Evolutionary conservation across 371 early-diverging fungal species (phyloP).

Genomic region (Mucor lusitanicus): DNA sequence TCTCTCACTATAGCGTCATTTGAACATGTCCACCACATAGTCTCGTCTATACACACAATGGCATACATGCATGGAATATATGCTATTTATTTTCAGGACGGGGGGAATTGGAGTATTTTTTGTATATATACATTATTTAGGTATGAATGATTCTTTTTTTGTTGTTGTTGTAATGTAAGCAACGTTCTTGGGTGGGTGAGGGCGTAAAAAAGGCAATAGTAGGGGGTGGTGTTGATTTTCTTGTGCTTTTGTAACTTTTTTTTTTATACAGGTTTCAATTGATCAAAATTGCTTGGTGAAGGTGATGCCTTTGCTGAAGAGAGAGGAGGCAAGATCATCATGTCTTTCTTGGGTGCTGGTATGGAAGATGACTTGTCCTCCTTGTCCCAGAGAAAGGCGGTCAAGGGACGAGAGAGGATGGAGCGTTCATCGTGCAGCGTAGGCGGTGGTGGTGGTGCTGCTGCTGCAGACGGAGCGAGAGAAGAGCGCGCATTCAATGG

Average conservation of each 20-base stretch:
- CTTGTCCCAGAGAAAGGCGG: slow-evolving; percentile 40
- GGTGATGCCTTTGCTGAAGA: slow-evolving; percentile 2
- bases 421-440: background rate
- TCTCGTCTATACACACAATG: too few species aligned
- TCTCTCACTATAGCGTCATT: too few species aligned
- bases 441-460: background rate
- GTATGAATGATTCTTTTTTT: too few species aligned
- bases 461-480: background rate
- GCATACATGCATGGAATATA: too few species aligned
- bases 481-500: background rate
- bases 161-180: too few species aligned
- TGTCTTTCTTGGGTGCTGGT: slow-evolving; percentile 11
- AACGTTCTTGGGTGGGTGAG: too few species aligned
- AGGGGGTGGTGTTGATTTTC: too few species aligned
- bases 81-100: too few species aligned
- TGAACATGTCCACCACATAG: too few species aligned
- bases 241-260: background rate
- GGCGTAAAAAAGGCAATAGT: too few species aligned
- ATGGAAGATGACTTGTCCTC: slow-evolving; percentile 13
- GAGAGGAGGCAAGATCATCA: slow-evolving; percentile 25
- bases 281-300: background rate
- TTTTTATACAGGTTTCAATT: slow-evolving; percentile 6
- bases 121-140: too few species aligned
- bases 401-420: slow-evolving; percentile 37
- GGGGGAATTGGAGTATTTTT: too few species aligned